These are phyloP conservation scores for Carpinus fangiana DNA, from an alignment of 306 rosid species.

Conservation along the genomic window DNA sequence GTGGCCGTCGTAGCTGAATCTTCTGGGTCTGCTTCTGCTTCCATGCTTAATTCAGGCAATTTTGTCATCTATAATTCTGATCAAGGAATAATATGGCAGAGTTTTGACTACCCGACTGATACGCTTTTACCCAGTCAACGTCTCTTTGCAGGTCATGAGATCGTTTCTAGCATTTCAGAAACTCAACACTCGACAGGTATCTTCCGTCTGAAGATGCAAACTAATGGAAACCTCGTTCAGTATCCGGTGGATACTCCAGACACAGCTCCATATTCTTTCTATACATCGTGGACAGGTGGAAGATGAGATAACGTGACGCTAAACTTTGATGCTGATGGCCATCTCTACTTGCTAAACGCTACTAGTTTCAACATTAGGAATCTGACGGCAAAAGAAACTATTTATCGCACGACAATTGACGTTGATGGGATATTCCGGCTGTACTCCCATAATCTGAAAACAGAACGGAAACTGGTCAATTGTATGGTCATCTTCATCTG, in stretches of 20 bases:
- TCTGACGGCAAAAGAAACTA: not conserved
- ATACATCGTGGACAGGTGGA: too few species aligned
- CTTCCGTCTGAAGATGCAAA: conserved; percentile 22
- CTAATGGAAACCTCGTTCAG: conserved; percentile 26
- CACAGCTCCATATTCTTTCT: too few species aligned
- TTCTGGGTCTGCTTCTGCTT: too few species aligned
- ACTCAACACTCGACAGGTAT: conserved; percentile 20
- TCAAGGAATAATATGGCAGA: too few species aligned
- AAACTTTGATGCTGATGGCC: not conserved
- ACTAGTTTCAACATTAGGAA: not conserved
- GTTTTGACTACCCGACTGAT: too few species aligned
- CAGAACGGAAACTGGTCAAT: not conserved
- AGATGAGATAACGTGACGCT: conserved; percentile 16
- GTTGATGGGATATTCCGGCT: not conserved
- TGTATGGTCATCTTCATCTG: not conserved
- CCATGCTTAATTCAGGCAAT: too few species aligned
- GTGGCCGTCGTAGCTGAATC: too few species aligned
- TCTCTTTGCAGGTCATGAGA: not conserved
- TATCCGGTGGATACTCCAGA: conserved; percentile 7
- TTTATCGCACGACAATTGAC: not conserved
- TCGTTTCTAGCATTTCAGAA: conserved; percentile 11
- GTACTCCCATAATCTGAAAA: not conserved
- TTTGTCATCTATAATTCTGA: too few species aligned
- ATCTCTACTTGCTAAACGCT: conserved; percentile 1
- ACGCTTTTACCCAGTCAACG: not conserved